These are phyloP conservation scores for Pleurostoma richardsiae DNA, from an alignment of 2,329 filamentous ascomycete genomes.

Conservation along the genomic window DNA sequence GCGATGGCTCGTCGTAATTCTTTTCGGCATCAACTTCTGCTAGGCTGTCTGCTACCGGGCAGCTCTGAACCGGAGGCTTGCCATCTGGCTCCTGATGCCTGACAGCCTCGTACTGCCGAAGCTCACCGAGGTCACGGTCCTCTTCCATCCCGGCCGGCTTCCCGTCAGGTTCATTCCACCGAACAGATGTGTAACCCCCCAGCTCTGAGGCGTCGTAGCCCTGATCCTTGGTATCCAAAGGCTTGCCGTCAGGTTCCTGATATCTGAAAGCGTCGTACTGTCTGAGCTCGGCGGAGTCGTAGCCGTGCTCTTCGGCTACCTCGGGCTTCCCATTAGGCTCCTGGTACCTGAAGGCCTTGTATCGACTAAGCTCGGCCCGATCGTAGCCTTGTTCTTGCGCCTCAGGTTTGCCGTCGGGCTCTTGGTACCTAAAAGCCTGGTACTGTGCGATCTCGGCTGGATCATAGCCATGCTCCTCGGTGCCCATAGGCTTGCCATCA, in stretches of 20 bases:
- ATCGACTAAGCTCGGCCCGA: constrained; percentile 9
- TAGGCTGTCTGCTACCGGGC: constrained; percentile 27
- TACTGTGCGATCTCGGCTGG: constrained; percentile 38
- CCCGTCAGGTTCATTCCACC: constrained; percentile 1
- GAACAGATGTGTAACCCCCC: background rate
- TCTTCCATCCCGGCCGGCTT: constrained; percentile 12
- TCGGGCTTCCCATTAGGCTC: constrained; percentile 15
- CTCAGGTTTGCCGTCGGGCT: background rate
- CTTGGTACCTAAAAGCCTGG: constrained; percentile 18
- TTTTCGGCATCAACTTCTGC: constrained; percentile 30
- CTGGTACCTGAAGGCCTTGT: constrained; percentile 14
- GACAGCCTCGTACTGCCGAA: constrained; percentile 31
- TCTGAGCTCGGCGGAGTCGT: constrained; percentile 25
- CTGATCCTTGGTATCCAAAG: constrained; percentile 4
- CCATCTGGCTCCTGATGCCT: constrained; percentile 28
- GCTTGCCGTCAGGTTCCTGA: constrained; percentile 13
- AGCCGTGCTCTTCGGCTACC: constrained; percentile 18
- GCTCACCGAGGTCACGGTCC: constrained; percentile 30
- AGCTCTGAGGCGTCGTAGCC: background rate
- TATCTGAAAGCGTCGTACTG: constrained; percentile 17
- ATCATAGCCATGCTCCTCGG: constrained; percentile 8
- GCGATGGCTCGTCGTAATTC: constrained; percentile 1
- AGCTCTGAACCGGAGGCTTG: constrained; percentile 18
- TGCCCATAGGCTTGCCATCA: background rate
- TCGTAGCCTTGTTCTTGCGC: constrained; percentile 12